Evolutionary conservation across 2,329 filamentous ascomycete species (phyloP).

Genomic region (Colletotrichum brevisporum): DNA sequence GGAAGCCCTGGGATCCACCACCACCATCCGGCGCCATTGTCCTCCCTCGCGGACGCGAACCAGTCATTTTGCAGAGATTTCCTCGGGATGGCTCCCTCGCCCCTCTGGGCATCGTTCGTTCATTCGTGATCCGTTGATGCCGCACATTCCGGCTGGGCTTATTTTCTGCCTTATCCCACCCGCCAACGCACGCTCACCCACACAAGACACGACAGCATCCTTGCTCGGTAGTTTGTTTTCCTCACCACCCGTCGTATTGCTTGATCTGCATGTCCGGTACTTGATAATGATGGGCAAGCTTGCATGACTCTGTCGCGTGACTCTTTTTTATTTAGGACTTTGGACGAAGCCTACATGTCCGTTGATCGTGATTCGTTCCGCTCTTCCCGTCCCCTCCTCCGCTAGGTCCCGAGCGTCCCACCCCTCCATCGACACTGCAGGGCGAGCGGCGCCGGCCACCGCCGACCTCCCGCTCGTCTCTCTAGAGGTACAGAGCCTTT

Average conservation of each 20-base stretch:
- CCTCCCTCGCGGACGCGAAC: constrained; percentile 1
- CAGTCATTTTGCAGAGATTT: constrained; percentile 12
- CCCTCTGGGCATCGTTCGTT: constrained; percentile 10
- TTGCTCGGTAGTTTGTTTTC: constrained; percentile 24
- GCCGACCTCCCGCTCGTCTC: background rate
- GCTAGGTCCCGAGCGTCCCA: background rate
- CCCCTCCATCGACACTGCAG: background rate
- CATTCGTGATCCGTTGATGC: constrained; percentile 23
- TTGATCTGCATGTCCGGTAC: constrained; percentile 6
- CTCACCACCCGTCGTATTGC: constrained; percentile 1
- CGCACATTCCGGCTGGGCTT: constrained; percentile 35
- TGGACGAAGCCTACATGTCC: constrained; percentile 21
- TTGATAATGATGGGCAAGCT: constrained; percentile 14
- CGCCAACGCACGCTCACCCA: constrained; percentile 10
- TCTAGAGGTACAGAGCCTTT: constrained; percentile 8
- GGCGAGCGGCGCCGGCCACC: constrained; percentile 11
- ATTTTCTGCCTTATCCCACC: constrained; percentile 17
- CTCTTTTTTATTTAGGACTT: constrained; percentile 31
- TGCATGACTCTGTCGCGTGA: constrained; percentile 37
- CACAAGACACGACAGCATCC: constrained; percentile 2
- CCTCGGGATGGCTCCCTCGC: constrained; percentile 9
- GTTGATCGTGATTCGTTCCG: constrained; percentile 36
- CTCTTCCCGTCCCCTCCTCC: constrained; percentile 24
- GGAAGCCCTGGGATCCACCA: constrained; percentile 28
- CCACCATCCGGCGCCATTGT: constrained; percentile 9